These are phyloP conservation scores for Strobilomyces confusus DNA, from an alignment of 768 basidiomycete genomes.

Conservation along the genomic window DNA sequence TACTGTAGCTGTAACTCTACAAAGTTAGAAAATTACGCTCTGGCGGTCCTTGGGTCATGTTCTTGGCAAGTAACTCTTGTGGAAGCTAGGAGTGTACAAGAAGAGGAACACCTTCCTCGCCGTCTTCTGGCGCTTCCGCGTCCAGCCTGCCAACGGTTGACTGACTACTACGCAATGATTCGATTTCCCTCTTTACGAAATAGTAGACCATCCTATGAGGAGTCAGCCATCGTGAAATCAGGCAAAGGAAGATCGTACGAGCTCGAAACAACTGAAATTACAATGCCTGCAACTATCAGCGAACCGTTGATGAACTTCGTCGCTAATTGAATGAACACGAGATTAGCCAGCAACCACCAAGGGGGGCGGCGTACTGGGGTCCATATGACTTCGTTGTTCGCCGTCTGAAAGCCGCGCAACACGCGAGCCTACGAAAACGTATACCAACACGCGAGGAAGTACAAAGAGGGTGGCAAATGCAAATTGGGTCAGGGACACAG, in stretches of 20 bases:
- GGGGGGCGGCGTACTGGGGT: slow-evolving; percentile 49
- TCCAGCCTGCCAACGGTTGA: slow-evolving; percentile 51
- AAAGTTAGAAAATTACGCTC: background rate
- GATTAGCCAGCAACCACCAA: background rate
- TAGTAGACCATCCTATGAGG: slow-evolving; percentile 60
- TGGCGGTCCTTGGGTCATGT: background rate
- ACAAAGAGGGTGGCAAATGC: slow-evolving; percentile 65
- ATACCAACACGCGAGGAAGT: slow-evolving; percentile 67
- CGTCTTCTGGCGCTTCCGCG: slow-evolving; percentile 57
- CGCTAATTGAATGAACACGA: slow-evolving; percentile 33
- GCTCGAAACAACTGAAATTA: slow-evolving; percentile 56
- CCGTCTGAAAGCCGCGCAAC: slow-evolving; percentile 75
- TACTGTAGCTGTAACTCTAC: background rate
- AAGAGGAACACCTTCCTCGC: slow-evolving; percentile 58
- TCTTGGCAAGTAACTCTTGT: background rate
- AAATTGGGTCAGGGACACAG: slow-evolving; percentile 75
- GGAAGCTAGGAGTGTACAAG: slow-evolving; percentile 8
- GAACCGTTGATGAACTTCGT: slow-evolving; percentile 63
- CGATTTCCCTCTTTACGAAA: slow-evolving; percentile 58
- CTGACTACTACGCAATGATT: slow-evolving; percentile 45
- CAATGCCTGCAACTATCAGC: slow-evolving; percentile 56
- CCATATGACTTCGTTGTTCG: slow-evolving; percentile 69
- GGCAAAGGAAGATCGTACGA: slow-evolving; percentile 45
- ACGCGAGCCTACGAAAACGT: slow-evolving; percentile 75
- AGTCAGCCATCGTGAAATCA: slow-evolving; percentile 12